Conservation (phyloP, 169 alveolate genomes). For the Plasmodium blacklocki region DNA sequence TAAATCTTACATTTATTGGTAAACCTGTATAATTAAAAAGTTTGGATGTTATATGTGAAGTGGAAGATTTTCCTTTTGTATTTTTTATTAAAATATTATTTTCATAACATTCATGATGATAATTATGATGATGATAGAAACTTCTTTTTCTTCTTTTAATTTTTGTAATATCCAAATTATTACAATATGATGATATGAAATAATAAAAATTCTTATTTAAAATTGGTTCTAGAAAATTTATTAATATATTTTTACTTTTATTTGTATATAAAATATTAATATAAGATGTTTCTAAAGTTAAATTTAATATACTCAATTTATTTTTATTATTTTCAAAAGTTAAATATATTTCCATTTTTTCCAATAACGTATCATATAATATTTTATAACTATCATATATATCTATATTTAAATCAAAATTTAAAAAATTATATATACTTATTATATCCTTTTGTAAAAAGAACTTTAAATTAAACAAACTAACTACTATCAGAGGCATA, state of each 20-base stretch:
- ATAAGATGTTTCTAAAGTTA: slow-evolving; percentile 42
- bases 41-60: slow-evolving; percentile 16
- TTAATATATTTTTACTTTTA: slow-evolving; percentile 37
- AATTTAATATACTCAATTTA: slow-evolving; percentile 23
- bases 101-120: not conserved
- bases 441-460: slow-evolving; percentile 13
- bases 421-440: slow-evolving; percentile 27
- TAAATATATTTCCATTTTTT: slow-evolving; percentile 34
- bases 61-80: not conserved
- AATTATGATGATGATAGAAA: not conserved
- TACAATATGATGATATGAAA: not conserved
- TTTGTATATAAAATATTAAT: slow-evolving; percentile 47
- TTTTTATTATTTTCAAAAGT: slow-evolving; percentile 41
- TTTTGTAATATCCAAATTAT: not conserved
- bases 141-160: not conserved
- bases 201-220: slow-evolving; percentile 1
- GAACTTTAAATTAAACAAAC: slow-evolving; percentile 24
- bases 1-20: slow-evolving; percentile 36
- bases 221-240: slow-evolving; percentile 2
- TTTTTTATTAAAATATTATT: not conserved
- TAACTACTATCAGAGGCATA: slow-evolving; percentile 39
- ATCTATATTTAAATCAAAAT: slow-evolving; percentile 33
- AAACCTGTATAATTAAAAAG: slow-evolving; percentile 51
- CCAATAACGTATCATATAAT: slow-evolving; percentile 32
- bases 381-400: slow-evolving; percentile 46